Evolutionary conservation across 2,329 filamentous ascomycete species (phyloP).

Genomic region (Gliomastix tumulicola): DNA sequence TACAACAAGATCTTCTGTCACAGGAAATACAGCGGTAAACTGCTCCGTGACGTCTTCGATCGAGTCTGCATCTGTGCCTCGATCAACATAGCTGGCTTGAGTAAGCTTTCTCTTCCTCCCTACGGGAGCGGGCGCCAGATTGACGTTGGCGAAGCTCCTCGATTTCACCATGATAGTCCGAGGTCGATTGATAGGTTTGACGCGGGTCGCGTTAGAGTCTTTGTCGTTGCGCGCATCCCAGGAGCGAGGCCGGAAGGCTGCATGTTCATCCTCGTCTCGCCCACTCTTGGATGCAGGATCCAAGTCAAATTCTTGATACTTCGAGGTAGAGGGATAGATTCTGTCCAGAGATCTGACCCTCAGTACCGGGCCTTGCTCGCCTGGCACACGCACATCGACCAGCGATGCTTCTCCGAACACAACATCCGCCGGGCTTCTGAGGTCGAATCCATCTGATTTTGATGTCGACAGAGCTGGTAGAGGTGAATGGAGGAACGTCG

Average conservation of each 20-base stretch:
- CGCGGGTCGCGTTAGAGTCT: too few species aligned
- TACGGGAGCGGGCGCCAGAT: conserved; percentile 17
- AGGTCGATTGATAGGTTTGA: conserved; percentile 14
- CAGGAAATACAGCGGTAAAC: conserved; percentile 39
- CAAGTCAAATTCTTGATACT: conserved; percentile 21
- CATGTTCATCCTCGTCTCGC: too few species aligned
- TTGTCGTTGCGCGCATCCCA: too few species aligned
- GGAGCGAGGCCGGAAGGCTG: too few species aligned
- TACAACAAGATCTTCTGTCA: conserved; percentile 50
- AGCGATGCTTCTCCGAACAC: conserved; percentile 31
- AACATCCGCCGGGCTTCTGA: conserved; percentile 24
- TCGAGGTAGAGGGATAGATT: conserved; percentile 18
- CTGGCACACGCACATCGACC: conserved; percentile 23
- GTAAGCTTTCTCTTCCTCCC: conserved; percentile 17
- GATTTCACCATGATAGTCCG: conserved; percentile 21
- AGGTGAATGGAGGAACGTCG: conserved; percentile 8
- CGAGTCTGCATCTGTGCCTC: conserved; percentile 27
- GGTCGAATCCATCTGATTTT: conserved; percentile 23
- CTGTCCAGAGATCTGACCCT: conserved; percentile 30
- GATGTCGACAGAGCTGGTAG: conserved; percentile 18
- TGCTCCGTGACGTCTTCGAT: conserved; percentile 9
- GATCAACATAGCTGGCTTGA: conserved; percentile 25
- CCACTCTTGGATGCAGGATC: neutral
- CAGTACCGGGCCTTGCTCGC: conserved; percentile 13
- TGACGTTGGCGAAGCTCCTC: conserved; percentile 14